Conservation (phyloP, 108 stramenopile genomes). For the Ochromonas danica region DNA sequence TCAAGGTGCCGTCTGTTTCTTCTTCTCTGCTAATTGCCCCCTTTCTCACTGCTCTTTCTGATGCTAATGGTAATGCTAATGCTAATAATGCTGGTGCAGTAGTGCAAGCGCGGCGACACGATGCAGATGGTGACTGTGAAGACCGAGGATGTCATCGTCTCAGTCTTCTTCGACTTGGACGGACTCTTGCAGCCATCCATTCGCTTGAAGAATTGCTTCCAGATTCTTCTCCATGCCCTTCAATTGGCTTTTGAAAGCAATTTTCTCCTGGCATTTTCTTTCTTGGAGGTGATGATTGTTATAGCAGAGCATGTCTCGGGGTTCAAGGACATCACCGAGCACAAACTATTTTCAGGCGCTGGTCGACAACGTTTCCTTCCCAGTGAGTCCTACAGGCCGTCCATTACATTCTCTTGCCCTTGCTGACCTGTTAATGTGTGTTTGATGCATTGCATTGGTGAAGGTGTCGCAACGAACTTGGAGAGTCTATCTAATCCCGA, state of each 20-base stretch:
- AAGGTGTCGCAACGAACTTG: background rate
- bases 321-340: background rate
- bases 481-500: background rate
- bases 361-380: background rate
- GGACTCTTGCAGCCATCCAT: background rate
- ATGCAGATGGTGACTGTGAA: slow-evolving; percentile 6
- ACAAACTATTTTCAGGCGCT: background rate
- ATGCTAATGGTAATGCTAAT: background rate
- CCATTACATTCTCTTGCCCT: too few relatives aligned
- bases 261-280: too few relatives aligned
- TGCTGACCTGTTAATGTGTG: too few relatives aligned
- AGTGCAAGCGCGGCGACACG: background rate
- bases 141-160: background rate
- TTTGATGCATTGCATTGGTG: too few relatives aligned
- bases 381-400: background rate
- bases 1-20: too few relatives aligned
- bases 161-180: slow-evolving; percentile 7
- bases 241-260: background rate
- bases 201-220: background rate
- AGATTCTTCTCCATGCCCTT: background rate
- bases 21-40: too few relatives aligned
- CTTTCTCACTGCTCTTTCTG: too few relatives aligned
- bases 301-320: background rate
- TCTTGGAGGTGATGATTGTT: background rate
- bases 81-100: too few relatives aligned